Percentiles rank a stretch among this genome's conserved stretches.
These are phyloP conservation scores for Flaveria brownii DNA, from an alignment of 129 eudicot genomes.

Conservation along the genomic window DNA sequence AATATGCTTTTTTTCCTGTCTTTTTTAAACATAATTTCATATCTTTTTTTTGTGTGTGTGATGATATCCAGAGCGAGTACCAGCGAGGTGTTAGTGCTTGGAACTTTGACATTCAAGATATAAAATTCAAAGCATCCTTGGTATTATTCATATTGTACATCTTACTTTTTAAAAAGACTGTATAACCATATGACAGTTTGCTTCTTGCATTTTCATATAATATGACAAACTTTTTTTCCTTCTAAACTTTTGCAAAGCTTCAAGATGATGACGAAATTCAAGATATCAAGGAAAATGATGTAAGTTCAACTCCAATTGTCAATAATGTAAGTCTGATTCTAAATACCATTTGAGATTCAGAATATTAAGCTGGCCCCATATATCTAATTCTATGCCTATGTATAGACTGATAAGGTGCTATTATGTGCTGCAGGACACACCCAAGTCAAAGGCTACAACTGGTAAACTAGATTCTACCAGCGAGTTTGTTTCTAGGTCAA, in stretches of 20 bases:
- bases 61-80: slow-evolving; percentile 77
- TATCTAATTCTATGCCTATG: background rate
- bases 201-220: background rate
- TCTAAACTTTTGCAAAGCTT: slow-evolving; percentile 46
- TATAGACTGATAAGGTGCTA: background rate
- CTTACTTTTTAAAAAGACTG: slow-evolving; percentile 11
- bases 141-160: slow-evolving; percentile 51
- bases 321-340: slow-evolving; percentile 44
- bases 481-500: slow-evolving; percentile 56
- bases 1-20: background rate
- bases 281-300: slow-evolving; percentile 66
- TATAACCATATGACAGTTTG: slow-evolving; percentile 2
- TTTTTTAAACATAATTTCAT: slow-evolving; percentile 2
- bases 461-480: slow-evolving; percentile 42
- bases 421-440: slow-evolving; percentile 51
- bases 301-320: slow-evolving; percentile 41
- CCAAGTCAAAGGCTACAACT: slow-evolving; percentile 42
- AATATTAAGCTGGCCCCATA: slow-evolving; percentile 15
- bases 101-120: slow-evolving; percentile 95
- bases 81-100: slow-evolving; percentile 99
- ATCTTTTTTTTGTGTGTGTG: background rate
- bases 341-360: background rate
- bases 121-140: slow-evolving; percentile 87
- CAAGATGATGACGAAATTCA: slow-evolving; percentile 85
- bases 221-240: slow-evolving; percentile 10